These are phyloP conservation scores for Fusarium avenaceum DNA, from an alignment of 2,329 filamentous ascomycete species.

Conservation along the genomic window DNA sequence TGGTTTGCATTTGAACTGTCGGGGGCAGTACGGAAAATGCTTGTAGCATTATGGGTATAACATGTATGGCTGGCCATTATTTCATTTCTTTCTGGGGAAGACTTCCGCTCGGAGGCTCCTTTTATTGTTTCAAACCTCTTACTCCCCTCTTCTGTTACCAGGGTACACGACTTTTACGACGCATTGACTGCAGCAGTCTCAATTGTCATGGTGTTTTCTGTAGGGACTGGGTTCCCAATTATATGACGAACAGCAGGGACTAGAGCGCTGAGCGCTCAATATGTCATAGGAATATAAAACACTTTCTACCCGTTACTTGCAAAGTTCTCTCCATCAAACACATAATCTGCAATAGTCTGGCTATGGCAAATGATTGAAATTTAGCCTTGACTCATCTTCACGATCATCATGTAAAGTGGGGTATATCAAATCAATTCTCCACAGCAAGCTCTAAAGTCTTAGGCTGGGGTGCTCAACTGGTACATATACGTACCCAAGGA, in stretches of 20 bases:
- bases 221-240: slow-evolving; percentile 27
- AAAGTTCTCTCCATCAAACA: neutral
- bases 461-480: neutral
- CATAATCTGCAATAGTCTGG: neutral
- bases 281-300: slow-evolving; percentile 41
- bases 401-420: slow-evolving; percentile 31
- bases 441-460: slow-evolving; percentile 4
- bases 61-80: slow-evolving; percentile 42
- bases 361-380: neutral
- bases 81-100: slow-evolving; percentile 26
- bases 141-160: slow-evolving; percentile 2
- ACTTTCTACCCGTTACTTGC: slow-evolving; percentile 12
- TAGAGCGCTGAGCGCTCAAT: slow-evolving; percentile 41
- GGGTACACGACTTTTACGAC: slow-evolving; percentile 24
- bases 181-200: slow-evolving; percentile 39
- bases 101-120: slow-evolving; percentile 4
- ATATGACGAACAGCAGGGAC: slow-evolving; percentile 19
- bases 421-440: slow-evolving; percentile 19
- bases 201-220: slow-evolving; percentile 14
- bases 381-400: slow-evolving; percentile 19
- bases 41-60: slow-evolving; percentile 22
- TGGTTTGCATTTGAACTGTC: slow-evolving; percentile 34
- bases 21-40: slow-evolving; percentile 16
- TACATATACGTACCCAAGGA: neutral
- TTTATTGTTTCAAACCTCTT: slow-evolving; percentile 16